Conservation (phyloP, 2,329 filamentous ascomycete genomes). For the Penicillium oxalicum region DNA sequence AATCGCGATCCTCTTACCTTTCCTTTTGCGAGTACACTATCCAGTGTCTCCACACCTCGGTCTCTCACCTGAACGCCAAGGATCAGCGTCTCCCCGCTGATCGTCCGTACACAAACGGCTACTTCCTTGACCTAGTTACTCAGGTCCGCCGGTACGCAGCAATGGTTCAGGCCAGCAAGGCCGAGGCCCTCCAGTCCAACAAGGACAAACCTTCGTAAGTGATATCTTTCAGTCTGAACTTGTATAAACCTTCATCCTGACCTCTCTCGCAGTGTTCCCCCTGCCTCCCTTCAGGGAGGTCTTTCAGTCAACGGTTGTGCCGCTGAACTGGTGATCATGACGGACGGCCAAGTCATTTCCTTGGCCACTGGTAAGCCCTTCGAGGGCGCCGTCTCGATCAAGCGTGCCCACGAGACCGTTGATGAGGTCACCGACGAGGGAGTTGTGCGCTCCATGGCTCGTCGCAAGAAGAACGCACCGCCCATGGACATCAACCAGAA, state of each 20-base stretch:
- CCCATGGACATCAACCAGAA: slow-evolving; percentile 77
- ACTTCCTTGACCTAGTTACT: slow-evolving; percentile 93
- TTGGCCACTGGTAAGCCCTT: slow-evolving; percentile 64
- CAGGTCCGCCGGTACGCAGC: slow-evolving; percentile 87
- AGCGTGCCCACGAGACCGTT: slow-evolving; percentile 44
- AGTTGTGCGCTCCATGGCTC: slow-evolving; percentile 87
- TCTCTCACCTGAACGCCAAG: slow-evolving; percentile 75
- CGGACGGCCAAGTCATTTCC: slow-evolving; percentile 74
- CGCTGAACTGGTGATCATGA: slow-evolving; percentile 68
- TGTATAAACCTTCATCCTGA: background rate
- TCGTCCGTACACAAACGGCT: slow-evolving; percentile 88
- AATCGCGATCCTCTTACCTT: slow-evolving; percentile 69
- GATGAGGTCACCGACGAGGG: slow-evolving; percentile 65
- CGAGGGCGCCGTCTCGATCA: slow-evolving; percentile 44
- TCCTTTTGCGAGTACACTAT: slow-evolving; percentile 88
- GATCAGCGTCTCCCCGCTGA: slow-evolving; percentile 81
- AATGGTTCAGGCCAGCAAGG: slow-evolving; percentile 69
- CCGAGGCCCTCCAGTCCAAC: slow-evolving; percentile 46
- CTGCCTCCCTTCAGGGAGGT: slow-evolving; percentile 75
- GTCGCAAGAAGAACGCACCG: slow-evolving; percentile 86
- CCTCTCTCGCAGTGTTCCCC: slow-evolving; percentile 38
- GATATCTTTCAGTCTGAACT: slow-evolving; percentile 11
- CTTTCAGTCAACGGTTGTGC: slow-evolving; percentile 74
- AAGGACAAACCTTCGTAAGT: slow-evolving; percentile 41
- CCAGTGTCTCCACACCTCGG: slow-evolving; percentile 81